These are phyloP conservation scores for Fraxinus nigra DNA, from an alignment of 305 asterid species.

Conservation along the genomic window DNA sequence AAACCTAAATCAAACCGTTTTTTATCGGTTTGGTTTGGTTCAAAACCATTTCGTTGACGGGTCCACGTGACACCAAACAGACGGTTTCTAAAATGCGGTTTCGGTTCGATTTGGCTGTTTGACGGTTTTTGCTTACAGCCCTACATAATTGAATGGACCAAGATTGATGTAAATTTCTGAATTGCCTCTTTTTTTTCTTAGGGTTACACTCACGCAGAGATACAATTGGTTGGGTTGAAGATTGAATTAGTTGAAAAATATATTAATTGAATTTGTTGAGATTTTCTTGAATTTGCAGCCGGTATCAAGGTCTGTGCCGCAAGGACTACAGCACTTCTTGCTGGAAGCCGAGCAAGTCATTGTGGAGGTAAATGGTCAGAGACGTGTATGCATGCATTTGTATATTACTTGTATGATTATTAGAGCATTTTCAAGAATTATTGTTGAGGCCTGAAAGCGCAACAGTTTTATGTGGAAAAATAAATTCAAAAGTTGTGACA, in stretches of 20 bases:
- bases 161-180: conserved; percentile 61
- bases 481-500: not conserved
- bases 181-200: not conserved
- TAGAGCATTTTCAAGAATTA: not conserved
- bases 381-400: conserved; percentile 5
- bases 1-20: too few species aligned
- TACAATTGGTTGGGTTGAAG: not conserved
- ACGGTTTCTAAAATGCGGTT: too few species aligned
- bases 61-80: too few species aligned
- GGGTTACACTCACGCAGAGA: not conserved
- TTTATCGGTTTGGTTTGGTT: too few species aligned
- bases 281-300: conserved; percentile 43
- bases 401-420: not conserved
- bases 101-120: too few species aligned
- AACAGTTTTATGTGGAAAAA: not conserved
- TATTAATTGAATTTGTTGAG: not conserved
- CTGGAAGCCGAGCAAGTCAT: conserved; percentile 63
- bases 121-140: too few species aligned
- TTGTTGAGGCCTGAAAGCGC: not conserved
- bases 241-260: not conserved
- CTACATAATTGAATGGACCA: conserved; percentile 94
- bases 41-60: too few species aligned
- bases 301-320: conserved; percentile 62
- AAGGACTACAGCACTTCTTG: conserved; percentile 57
- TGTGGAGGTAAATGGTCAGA: conserved; percentile 52